Conservation (phyloP, 2,329 filamentous ascomycete genomes). For the Colletotrichum navitas region DNA sequence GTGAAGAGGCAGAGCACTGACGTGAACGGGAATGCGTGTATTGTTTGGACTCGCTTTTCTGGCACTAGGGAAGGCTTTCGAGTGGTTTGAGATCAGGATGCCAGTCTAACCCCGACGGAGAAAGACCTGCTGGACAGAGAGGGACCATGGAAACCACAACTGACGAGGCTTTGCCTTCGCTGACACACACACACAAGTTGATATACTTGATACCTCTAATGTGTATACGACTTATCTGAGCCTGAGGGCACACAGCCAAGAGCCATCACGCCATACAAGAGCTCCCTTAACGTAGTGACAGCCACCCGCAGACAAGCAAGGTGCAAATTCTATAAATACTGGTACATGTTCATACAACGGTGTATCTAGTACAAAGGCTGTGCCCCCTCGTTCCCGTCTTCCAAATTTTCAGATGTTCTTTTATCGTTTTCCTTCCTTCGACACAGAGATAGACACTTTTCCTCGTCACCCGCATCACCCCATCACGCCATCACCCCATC, state of each 20-base stretch:
- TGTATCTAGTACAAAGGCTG: slow-evolving; percentile 20
- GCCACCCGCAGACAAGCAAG: not conserved
- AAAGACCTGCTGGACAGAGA: not conserved
- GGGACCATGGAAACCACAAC: not conserved
- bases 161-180: not conserved
- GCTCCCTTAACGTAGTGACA: not conserved
- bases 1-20: not conserved
- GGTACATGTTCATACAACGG: slow-evolving; percentile 25
- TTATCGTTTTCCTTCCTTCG: not conserved
- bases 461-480: not conserved
- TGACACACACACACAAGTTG: too few species aligned
- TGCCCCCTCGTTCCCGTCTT: not conserved
- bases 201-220: not conserved
- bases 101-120: not conserved
- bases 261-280: not conserved
- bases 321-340: slow-evolving; percentile 10
- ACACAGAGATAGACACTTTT: not conserved
- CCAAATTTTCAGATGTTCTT: not conserved
- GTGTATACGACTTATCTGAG: not conserved
- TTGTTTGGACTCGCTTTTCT: not conserved
- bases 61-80: not conserved
- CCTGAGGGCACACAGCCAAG: not conserved
- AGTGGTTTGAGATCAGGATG: not conserved
- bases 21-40: not conserved
- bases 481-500: not conserved